Percentiles rank a stretch among this genome's conserved stretches.
Evolutionary conservation across 2,329 filamentous ascomycete species (phyloP).

Genomic region (Pleomassaria siparia): DNA sequence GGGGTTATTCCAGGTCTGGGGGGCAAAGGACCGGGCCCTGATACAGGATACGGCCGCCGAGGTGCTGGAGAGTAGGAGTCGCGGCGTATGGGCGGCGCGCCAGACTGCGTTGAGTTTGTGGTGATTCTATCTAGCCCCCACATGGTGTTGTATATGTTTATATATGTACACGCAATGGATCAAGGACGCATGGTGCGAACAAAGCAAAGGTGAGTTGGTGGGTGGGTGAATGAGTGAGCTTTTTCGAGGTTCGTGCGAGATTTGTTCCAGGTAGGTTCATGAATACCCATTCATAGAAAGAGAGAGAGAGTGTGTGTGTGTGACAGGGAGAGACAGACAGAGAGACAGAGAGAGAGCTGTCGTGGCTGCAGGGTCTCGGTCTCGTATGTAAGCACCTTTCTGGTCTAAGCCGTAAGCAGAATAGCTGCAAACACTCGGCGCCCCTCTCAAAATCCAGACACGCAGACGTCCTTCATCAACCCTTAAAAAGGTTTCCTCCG

Average conservation of each 20-base stretch:
- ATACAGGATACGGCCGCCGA: slow-evolving; percentile 66
- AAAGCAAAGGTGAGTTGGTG: not conserved
- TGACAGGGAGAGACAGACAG: too few species aligned
- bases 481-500: slow-evolving; percentile 23
- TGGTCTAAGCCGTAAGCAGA: slow-evolving; percentile 19
- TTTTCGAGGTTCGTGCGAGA: not conserved
- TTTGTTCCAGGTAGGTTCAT: too few species aligned
- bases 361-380: too few species aligned
- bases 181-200: slow-evolving; percentile 7
- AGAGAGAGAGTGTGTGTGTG: too few species aligned
- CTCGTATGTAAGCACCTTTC: too few species aligned
- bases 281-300: too few species aligned
- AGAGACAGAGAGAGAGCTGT: too few species aligned
- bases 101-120: slow-evolving; percentile 65
- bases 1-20: slow-evolving; percentile 69
- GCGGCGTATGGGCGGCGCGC: slow-evolving; percentile 62
- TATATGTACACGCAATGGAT: not conserved
- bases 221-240: not conserved
- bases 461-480: slow-evolving; percentile 33
- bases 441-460: slow-evolving; percentile 39
- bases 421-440: slow-evolving; percentile 21
- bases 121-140: slow-evolving; percentile 84
- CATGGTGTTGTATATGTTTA: slow-evolving; percentile 57
- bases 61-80: slow-evolving; percentile 73
- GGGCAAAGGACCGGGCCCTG: slow-evolving; percentile 70